Percentiles rank a stretch among this genome's conserved stretches.
Conservation (phyloP, 495 filamentous ascomycete species). For the Cladorrhinum samala region DNA sequence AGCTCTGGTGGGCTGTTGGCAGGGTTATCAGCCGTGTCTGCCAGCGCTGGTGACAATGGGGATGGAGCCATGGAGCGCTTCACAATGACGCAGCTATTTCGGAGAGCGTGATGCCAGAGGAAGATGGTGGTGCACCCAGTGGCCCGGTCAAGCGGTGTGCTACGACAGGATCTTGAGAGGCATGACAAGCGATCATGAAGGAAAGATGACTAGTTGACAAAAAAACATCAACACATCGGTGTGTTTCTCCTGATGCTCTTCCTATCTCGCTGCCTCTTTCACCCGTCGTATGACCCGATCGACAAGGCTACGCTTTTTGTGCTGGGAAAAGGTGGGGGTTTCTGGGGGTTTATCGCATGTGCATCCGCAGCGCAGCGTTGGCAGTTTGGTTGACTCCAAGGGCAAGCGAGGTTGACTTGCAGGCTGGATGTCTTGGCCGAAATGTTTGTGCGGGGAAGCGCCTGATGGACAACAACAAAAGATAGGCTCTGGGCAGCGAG, state of each 20-base stretch:
- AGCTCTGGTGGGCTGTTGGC: slow-evolving; percentile 28
- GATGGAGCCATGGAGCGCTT: slow-evolving; percentile 10
- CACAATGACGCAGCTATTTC: no score
- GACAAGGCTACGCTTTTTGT: neutral
- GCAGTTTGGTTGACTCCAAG: neutral
- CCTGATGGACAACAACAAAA: neutral
- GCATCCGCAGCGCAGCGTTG: neutral
- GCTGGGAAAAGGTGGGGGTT: neutral
- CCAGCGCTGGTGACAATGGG: slow-evolving; percentile 7
- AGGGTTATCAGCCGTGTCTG: slow-evolving; percentile 4
- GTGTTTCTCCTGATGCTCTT: no score
- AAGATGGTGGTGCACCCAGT: no score
- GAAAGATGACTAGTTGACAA: no score
- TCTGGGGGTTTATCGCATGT: neutral
- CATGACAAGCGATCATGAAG: slow-evolving; percentile 12
- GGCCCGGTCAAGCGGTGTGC: slow-evolving; percentile 3
- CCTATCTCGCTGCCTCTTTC: neutral
- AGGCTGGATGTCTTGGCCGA: neutral
- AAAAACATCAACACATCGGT: no score
- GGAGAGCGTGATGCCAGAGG: no score
- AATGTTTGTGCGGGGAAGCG: no score
- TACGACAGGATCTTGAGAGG: slow-evolving; percentile 1
- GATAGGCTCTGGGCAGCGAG: neutral
- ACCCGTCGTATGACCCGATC: neutral
- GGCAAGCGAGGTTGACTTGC: neutral